A percentile compares a stretch with the other conserved stretches of the same genome.
phyloP scores from a whole-genome alignment of 78 protist genomes.

The Trichosphaerium sp. region DNA sequence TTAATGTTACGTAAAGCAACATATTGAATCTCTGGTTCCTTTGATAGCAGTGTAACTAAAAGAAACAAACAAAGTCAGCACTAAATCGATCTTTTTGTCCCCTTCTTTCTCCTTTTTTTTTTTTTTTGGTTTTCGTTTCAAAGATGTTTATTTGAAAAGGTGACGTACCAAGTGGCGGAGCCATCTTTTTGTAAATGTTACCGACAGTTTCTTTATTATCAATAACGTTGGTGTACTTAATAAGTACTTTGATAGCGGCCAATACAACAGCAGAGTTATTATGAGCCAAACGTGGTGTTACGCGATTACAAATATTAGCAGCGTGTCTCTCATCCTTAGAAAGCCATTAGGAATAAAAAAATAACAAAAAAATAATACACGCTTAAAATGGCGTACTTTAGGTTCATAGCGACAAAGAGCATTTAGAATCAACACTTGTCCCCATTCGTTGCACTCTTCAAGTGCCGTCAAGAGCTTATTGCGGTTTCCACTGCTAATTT shows the following conservation, averaged over 20 bases:
- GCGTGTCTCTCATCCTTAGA: constrained; percentile 64
- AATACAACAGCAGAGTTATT: constrained; percentile 96
- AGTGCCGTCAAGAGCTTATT: constrained; percentile 82
- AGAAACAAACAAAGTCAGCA: neutral
- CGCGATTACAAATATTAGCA: constrained; percentile 86
- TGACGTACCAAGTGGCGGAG: constrained; percentile 65
- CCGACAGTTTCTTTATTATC: neutral
- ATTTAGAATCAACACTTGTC: constrained; percentile 94
- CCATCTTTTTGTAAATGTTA: constrained; percentile 50
- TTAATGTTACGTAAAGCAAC: constrained; percentile 96
- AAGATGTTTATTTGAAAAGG: neutral
- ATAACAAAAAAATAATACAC: too few species aligned
- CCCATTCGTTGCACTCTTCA: constrained; percentile 96
- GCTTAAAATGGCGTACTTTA: neutral
- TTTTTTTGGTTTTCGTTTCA: neutral
- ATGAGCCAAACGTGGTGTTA: constrained; percentile 92
- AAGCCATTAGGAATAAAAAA: too few species aligned
- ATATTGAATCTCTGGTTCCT: constrained; percentile 94
- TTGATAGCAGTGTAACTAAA: constrained; percentile 70
- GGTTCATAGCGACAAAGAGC: constrained; percentile 71
- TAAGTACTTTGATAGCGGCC: constrained; percentile 77
- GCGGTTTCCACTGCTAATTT: constrained; percentile 31
- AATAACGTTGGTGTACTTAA: constrained; percentile 52
- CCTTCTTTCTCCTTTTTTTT: neutral
- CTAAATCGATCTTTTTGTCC: neutral